Base-by-base conservation (phyloP, 2,329 filamentous ascomycete genomes). In the Pezicula neosporulosa region DNA sequence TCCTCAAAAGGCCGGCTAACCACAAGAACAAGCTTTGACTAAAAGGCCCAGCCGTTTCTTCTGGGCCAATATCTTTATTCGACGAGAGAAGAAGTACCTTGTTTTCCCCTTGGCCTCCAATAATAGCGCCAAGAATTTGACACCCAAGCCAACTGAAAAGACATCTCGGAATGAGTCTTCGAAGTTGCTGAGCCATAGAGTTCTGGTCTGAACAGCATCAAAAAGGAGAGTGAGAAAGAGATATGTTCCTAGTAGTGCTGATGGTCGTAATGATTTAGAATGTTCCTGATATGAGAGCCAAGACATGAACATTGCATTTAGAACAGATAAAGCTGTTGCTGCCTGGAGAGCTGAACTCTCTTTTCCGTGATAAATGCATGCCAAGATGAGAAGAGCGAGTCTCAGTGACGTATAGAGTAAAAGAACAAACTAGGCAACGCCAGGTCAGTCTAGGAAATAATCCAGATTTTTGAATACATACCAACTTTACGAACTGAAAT, bases 281-380 rank as follows among this genome's bases (percentile, higher is more conserved):
- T 55, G 53, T 21, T 55, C 53, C 4, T 50, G 24, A 44, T 44
- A 48, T 15, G 53, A 55, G 12, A 55, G 50, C n/a, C n/a, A n/a
- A n/a, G n/a, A n/a, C n/a, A n/a, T n/a, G n/a, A n/a, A n/a, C n/a
- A n/a, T n/a, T n/a, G n/a, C n/a, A n/a, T n/a, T n/a, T n/a, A n/a
- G n/a, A n/a, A n/a, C n/a, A n/a, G n/a, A n/a, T n/a, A n/a, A n/a
- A n/a, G n/a, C n/a, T n/a, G n/a, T n/a, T n/a, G n/a, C n/a, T n/a
- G n/a, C n/a, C n/a, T n/a, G n/a, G n/a, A n/a, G n/a, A n/a, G n/a
- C n/a, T n/a, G n/a, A n/a, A n/a, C n/a, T n/a, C n/a, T n/a, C n/a
- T n/a, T n/a, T n/a, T n/a, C n/a, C n/a, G n/a, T n/a, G n/a, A n/a
- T n/a, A n/a, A n/a, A n/a, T n/a, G n/a, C n/a, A n/a, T n/a, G n/a